phyloP scores from a whole-genome alignment of 306 rosid species.

The Cercis canadensis region DNA sequence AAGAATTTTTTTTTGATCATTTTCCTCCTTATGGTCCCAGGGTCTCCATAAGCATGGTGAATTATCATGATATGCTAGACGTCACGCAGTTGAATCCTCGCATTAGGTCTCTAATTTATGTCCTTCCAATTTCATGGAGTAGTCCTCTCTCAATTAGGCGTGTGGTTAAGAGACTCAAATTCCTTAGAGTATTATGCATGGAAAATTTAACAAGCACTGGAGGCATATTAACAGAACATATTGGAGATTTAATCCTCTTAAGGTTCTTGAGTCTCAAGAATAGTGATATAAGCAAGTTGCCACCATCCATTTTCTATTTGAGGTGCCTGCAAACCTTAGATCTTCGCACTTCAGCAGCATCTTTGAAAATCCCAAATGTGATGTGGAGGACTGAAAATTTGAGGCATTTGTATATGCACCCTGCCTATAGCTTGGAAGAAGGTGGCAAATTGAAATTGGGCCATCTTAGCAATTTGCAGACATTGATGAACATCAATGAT shows the following conservation, averaged over 20 bases:
- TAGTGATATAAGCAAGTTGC: rapidly evolving
- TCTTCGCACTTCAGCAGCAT: neutral
- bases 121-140: too few species aligned
- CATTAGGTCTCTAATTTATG: neutral
- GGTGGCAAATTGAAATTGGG: neutral
- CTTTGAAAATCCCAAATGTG: neutral
- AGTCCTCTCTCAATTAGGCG: neutral
- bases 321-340: neutral
- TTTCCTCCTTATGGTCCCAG: too few species aligned
- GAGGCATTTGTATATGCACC: neutral
- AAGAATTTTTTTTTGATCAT: too few species aligned
- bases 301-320: slow-evolving; percentile 2
- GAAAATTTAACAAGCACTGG: rapidly evolving
- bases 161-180: neutral
- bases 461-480: neutral
- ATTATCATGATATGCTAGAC: too few species aligned
- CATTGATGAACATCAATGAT: neutral
- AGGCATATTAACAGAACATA: neutral
- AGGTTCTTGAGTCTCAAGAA: neutral
- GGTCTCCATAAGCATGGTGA: too few species aligned
- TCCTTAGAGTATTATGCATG: slow-evolving; percentile 13
- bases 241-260: slow-evolving; percentile 23
- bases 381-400: neutral
- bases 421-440: rapidly evolving
- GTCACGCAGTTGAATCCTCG: neutral